These are phyloP conservation scores for Arthrobotrys sinensis DNA, from an alignment of 2,329 filamentous ascomycete species.

Conservation along the genomic window DNA sequence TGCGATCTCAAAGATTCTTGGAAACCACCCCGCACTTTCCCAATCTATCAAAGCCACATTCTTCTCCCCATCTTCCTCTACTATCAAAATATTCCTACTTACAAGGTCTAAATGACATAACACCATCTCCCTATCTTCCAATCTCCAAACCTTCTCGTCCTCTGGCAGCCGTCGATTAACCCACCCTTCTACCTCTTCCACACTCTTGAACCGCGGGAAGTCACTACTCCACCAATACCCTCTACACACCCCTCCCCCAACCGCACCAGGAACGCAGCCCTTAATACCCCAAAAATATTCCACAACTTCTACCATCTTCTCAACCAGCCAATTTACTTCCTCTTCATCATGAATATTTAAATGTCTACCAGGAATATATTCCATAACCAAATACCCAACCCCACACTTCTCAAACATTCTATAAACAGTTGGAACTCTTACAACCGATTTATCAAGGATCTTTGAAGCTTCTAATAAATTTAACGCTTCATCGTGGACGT, in stretches of 20 bases:
- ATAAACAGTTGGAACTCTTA: slow-evolving; percentile 28
- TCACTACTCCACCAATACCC: no score
- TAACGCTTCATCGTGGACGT: slow-evolving; percentile 8
- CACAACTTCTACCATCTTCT: not conserved
- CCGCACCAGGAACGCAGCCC: not conserved
- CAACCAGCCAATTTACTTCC: not conserved
- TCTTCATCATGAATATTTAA: not conserved
- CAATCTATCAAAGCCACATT: slow-evolving; percentile 17
- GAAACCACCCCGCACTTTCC: slow-evolving; percentile 34
- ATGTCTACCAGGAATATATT: slow-evolving; percentile 1
- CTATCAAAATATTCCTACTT: slow-evolving; percentile 10
- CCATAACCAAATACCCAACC: slow-evolving; percentile 16
- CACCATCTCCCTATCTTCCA: not conserved
- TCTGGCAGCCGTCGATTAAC: no score
- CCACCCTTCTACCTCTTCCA: no score
- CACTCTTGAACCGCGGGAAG: no score
- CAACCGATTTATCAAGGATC: not conserved
- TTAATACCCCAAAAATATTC: slow-evolving; percentile 17
- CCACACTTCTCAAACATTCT: slow-evolving; percentile 2
- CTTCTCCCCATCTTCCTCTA: not conserved
- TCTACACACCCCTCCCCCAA: not conserved
- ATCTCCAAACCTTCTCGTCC: not conserved
- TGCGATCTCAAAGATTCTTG: slow-evolving; percentile 23
- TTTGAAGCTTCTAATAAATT: slow-evolving; percentile 14
- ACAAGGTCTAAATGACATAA: slow-evolving; percentile 21